Evolutionary conservation across 768 basidiomycete genomes (phyloP).

Genomic region (Auriscalpium vulgare): DNA sequence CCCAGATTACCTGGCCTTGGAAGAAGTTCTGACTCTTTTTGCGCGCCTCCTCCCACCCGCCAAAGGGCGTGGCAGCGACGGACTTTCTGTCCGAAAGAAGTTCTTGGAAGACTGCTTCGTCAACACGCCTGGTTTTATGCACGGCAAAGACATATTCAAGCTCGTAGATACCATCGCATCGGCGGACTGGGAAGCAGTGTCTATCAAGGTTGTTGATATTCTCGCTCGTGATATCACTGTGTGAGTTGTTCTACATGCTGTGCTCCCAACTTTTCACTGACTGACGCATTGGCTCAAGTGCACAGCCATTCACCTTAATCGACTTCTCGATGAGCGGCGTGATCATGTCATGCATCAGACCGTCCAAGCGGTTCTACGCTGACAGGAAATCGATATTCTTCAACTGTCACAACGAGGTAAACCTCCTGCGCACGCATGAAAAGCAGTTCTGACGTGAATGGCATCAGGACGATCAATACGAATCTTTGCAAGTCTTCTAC

Average conservation of each 20-base stretch:
- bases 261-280: not conserved
- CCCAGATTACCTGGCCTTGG: constrained; percentile 13
- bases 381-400: constrained; percentile 11
- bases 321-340: constrained; percentile 2
- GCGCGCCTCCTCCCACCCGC: constrained; percentile 10
- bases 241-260: constrained; percentile 1
- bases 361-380: constrained; percentile 9
- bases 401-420: constrained; percentile 12
- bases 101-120: constrained; percentile 12
- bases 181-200: constrained; percentile 12
- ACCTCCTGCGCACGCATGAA: not conserved
- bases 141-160: constrained; percentile 7
- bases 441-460: not conserved
- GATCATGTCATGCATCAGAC: not conserved
- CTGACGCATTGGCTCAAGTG: not conserved
- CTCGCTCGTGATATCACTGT: constrained; percentile 13
- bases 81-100: constrained; percentile 4
- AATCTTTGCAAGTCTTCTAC: constrained; percentile 2
- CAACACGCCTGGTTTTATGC: not conserved
- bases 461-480: constrained; percentile 10
- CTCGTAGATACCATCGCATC: constrained; percentile 8
- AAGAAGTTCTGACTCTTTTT: constrained; percentile 12
- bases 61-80: not conserved
- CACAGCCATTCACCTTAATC: constrained; percentile 11
- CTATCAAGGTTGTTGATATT: constrained; percentile 14